Conservation (phyloP, 1,284 basidiomycete species). For the Sporisorium reilianum region DNA sequence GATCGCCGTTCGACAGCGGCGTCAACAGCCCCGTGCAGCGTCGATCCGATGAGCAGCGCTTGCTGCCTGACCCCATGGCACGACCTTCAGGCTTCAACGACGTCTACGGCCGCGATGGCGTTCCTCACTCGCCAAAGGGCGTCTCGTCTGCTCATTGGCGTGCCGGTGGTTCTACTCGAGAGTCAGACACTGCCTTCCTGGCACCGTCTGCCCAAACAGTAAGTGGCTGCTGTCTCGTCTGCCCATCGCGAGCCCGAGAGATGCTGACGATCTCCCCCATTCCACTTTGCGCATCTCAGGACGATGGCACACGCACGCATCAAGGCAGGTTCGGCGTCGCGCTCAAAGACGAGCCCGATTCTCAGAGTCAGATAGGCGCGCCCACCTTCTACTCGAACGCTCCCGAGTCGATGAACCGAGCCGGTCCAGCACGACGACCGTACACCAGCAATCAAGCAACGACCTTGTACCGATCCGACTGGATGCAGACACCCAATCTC, state of each 20-base stretch:
- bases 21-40: slow-evolving; percentile 8
- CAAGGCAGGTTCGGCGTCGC: slow-evolving; percentile 5
- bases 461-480: slow-evolving; percentile 5
- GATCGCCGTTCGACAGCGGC: slow-evolving; percentile 23
- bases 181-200: background rate
- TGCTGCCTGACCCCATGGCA: slow-evolving; percentile 4
- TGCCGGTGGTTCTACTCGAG: slow-evolving; percentile 1
- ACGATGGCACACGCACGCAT: slow-evolving; percentile 4
- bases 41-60: slow-evolving; percentile 8
- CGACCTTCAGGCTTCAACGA: slow-evolving; percentile 3
- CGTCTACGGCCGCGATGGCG: slow-evolving; percentile 7
- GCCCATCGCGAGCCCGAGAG: no score
- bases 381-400: slow-evolving; percentile 1
- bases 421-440: background rate
- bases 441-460: background rate
- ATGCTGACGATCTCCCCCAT: background rate
- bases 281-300: background rate
- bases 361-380: background rate
- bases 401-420: background rate
- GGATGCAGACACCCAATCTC: background rate
- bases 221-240: no score
- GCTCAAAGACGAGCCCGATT: slow-evolving; percentile 15
- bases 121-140: slow-evolving; percentile 10
- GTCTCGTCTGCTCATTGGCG: slow-evolving; percentile 13
- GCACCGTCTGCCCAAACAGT: background rate